Conservation (phyloP, 1,284 basidiomycete species). For the Sporisorium scitamineum region DNA sequence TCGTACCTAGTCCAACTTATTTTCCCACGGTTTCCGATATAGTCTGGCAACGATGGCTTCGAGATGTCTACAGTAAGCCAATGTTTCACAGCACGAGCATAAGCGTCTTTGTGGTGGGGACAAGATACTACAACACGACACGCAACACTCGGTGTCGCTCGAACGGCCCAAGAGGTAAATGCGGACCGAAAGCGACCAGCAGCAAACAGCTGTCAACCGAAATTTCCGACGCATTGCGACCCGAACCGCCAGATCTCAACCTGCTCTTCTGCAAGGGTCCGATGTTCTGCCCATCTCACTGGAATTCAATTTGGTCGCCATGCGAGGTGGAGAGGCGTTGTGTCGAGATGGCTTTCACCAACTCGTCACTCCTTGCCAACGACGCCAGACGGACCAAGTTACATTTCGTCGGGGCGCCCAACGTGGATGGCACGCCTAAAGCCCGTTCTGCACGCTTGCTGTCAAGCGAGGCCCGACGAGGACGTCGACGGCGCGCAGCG, state of each 20-base stretch:
- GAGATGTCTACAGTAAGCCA: background rate
- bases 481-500: background rate
- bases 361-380: too few relatives aligned
- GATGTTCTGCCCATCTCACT: background rate
- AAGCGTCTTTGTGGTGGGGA: too few relatives aligned
- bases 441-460: background rate
- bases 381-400: too few relatives aligned
- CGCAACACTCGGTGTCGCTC: too few relatives aligned
- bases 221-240: too few relatives aligned
- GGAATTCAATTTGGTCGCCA: background rate
- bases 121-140: too few relatives aligned
- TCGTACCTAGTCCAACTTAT: background rate
- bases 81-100: background rate
- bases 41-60: background rate
- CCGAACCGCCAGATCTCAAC: conserved; percentile 4
- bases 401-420: background rate
- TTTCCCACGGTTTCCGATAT: background rate
- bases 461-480: background rate
- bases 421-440: background rate
- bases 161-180: too few relatives aligned
- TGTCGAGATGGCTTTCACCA: background rate
- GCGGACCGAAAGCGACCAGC: too few relatives aligned
- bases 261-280: conserved; percentile 10
- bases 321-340: background rate
- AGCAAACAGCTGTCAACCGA: too few relatives aligned